A percentile compares a stretch with the other conserved stretches of the same genome.
Evolutionary conservation across 1,284 basidiomycete genomes (phyloP).

Genomic region (Sphaerobolus stellatus): DNA sequence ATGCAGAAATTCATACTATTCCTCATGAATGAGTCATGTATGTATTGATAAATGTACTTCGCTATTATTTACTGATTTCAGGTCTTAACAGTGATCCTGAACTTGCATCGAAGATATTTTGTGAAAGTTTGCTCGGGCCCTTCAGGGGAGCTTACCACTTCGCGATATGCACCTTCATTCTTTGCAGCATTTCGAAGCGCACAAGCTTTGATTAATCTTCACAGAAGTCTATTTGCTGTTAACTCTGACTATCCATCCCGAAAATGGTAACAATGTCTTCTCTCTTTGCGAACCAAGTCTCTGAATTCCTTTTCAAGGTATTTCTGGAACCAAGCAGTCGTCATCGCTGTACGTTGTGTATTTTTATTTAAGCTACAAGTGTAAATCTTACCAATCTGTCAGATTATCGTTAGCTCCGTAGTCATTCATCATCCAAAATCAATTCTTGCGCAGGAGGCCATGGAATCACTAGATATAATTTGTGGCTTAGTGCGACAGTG

Average conservation of each 20-base stretch:
- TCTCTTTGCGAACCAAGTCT: no score
- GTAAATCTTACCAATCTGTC: neutral
- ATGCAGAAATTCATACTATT: no score
- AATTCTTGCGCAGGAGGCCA: constrained; percentile 4
- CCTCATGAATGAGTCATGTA: no score
- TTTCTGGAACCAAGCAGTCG: neutral
- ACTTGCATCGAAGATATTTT: neutral
- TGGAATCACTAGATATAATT: constrained; percentile 4
- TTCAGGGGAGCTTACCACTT: neutral
- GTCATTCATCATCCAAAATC: constrained; percentile 4
- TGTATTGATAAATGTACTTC: no score
- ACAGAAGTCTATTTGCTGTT: no score
- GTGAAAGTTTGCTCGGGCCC: neutral
- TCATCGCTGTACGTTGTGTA: no score
- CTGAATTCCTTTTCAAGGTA: neutral
- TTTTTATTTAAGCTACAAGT: no score
- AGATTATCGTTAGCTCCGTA: constrained; percentile 11
- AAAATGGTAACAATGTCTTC: no score
- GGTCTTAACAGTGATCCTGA: neutral
- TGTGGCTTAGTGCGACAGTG: neutral
- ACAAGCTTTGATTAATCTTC: neutral
- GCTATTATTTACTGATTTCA: no score
- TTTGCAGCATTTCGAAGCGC: neutral
- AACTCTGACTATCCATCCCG: constrained; percentile 5
- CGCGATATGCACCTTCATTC: neutral